Base-by-base conservation (phyloP, 257 asterid species). In the Forsythia suspensa region DNA sequence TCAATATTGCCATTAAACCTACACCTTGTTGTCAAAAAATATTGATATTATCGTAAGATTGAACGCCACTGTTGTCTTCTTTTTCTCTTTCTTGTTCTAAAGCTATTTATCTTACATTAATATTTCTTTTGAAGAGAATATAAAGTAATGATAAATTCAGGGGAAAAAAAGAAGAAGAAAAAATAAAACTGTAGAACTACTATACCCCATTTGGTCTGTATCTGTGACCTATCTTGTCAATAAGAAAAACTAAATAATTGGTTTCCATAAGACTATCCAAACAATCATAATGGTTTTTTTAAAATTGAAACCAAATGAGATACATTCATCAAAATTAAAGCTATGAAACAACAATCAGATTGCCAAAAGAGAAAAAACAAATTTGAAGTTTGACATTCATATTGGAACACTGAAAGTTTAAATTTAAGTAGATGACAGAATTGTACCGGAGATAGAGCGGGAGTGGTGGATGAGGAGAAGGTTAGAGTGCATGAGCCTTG, bases 401-500 rank as follows among this genome's bases (percentile, higher is more conserved):
- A 48, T 20, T 59, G 67, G 36, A 20, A 20, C 24, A n/a, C 36
- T 1, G 12, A n/a, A 59, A 59, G 12, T 59, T 61, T 4, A 63
- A 63, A 63, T 24, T 63, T 24, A 63, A 8, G 40, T 21, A 66
- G 82, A 71, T 52, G 43, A 55, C 24, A 78, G 36, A 73, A 52
- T n/a, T 40, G 46, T 74, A 92, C 97, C 94, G 38, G 95, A 85
- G 77, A 89, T 44, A 38, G 97, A 91, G 73, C 89, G 87, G 43
- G 94, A 91, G 55, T 94, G 97, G 68, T 91, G 94, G 85, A 90
- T 88, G 6, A 92, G 91, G 34, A 94, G 92, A n/a, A 94, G 93
- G 75, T 82, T 86, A 2, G 94, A 89, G 29, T 94, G 96, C 85
- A 92, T 92, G 40, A 86, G 84, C 87, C 98, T 84, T 7, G 96